Conservation (phyloP, 208 protist genomes). For the Trypanosoma grayi region DNA sequence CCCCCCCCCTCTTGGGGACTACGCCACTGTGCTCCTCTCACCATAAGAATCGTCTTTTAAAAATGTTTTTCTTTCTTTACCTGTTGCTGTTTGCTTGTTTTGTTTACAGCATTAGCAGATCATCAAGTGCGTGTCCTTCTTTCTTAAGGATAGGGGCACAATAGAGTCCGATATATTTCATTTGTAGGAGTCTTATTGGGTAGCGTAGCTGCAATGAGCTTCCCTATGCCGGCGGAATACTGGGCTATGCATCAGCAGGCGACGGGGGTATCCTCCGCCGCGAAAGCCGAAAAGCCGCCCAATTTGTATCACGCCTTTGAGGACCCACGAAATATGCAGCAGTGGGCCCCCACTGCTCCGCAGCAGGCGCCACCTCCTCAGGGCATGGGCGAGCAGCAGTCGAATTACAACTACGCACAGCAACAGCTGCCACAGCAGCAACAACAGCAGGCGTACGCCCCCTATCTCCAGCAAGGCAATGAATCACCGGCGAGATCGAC, state of each 20-base stretch:
- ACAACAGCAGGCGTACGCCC: not conserved
- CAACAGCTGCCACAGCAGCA: slow-evolving; percentile 7
- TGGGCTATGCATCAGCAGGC: slow-evolving; percentile 1
- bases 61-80: not conserved
- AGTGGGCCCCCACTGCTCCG: not conserved
- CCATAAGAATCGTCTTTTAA: not conserved
- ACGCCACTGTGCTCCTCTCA: slow-evolving; percentile 10
- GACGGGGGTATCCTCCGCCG: not conserved
- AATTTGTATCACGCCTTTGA: slow-evolving; percentile 53
- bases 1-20: slow-evolving; percentile 47
- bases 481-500: not conserved
- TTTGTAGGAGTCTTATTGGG: no score
- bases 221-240: slow-evolving; percentile 25
- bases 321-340: slow-evolving; percentile 35
- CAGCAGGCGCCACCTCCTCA: not conserved
- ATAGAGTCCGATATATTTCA: not conserved
- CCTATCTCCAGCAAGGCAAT: not conserved
- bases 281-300: slow-evolving; percentile 21
- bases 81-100: not conserved
- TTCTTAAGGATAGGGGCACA: not conserved
- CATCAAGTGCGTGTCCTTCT: no score
- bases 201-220: no score
- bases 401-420: slow-evolving; percentile 10
- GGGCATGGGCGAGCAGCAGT: slow-evolving; percentile 9
- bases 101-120: not conserved